Percentiles rank a stretch among this genome's conserved stretches.
phyloP scores from a whole-genome alignment of 1,284 basidiomycete species.

The Irpex sp. region DNA sequence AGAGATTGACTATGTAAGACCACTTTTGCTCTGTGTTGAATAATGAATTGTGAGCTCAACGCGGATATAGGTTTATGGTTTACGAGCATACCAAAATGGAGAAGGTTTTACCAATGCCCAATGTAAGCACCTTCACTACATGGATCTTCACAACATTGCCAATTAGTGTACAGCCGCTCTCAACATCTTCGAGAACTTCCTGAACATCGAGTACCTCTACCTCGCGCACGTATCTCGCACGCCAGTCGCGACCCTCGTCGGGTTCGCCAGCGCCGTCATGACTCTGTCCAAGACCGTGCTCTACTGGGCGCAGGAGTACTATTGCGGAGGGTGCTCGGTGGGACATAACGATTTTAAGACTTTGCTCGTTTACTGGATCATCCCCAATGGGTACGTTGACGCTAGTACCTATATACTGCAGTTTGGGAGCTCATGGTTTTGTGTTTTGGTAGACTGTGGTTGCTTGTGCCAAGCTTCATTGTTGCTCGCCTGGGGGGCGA shows the following conservation, averaged over 20 bases:
- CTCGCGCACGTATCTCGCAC: slow-evolving; percentile 57
- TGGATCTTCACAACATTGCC: neutral
- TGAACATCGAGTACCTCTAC: slow-evolving; percentile 77
- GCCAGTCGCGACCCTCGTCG: slow-evolving; percentile 67
- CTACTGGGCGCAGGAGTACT: slow-evolving; percentile 79
- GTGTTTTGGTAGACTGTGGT: slow-evolving; percentile 52
- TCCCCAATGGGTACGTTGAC: slow-evolving; percentile 69
- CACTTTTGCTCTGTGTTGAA: neutral
- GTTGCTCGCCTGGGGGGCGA: slow-evolving; percentile 51
- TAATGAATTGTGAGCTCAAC: neutral
- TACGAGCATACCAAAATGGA: slow-evolving; percentile 51
- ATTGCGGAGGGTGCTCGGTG: slow-evolving; percentile 61
- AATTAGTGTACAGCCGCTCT: slow-evolving; percentile 49
- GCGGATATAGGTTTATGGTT: slow-evolving; percentile 60
- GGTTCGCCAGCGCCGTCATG: slow-evolving; percentile 68
- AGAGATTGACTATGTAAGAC: slow-evolving; percentile 56
- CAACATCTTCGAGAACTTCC: slow-evolving; percentile 73
- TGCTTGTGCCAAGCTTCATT: slow-evolving; percentile 62
- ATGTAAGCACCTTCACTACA: slow-evolving; percentile 38
- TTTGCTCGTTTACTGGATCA: slow-evolving; percentile 60
- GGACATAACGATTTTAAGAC: slow-evolving; percentile 65
- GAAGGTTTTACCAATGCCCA: slow-evolving; percentile 88
- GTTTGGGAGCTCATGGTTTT: neutral
- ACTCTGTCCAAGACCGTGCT: slow-evolving; percentile 82
- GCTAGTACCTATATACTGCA: neutral